Evolutionary conservation across 352 stramenopile genomes (phyloP), one percentile per base, ranked within the genome.

Genomic region (Phytophthora cryptogea): DNA sequence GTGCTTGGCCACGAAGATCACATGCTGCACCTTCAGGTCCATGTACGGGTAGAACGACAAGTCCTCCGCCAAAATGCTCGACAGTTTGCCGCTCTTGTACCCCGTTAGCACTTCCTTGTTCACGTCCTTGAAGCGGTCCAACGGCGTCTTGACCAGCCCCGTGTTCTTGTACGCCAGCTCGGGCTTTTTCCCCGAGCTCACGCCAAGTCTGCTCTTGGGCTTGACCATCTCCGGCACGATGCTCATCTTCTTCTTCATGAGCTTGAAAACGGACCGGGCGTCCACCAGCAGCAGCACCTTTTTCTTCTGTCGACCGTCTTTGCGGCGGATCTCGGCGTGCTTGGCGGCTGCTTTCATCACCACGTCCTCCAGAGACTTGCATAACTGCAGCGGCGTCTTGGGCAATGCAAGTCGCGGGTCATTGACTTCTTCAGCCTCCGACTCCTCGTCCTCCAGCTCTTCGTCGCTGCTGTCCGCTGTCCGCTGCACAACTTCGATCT

Each of bases 281-380:
- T 89, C 80, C 28, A 76, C 75, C 8, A 92, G 47, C 27, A 92
- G 46, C 59, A 92, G 61, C 46, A 92, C 78, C 44, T 83, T 88
- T 10, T 66, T 72, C 65, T 92, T 92, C 55, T 89, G 78, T 0
- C 80, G 74, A 4, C 74, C 74, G 41, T 92, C 82, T 17, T 65
- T 55, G 32, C 76, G 68, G 9, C 82, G 79, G 51, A 89, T 89
- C 44, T 75, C 68, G 3, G 68, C 59, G 61, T 89, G 74, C 39
- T 68, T 72, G 8, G 72, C 69, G 13, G 59, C 70, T 6, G 61
- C 79, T 14, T 73, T 59, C 0, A 42, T 59, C n/a, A 78, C 66
- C n/a, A 68, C 75, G 31, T 89, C 76, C 0, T 89, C 82, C 8
- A 88, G 43, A 1, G 75, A 85, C 2, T 40, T 55, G 28, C 78